A percentile compares a stretch with the other conserved stretches of the same genome.
Conservation (phyloP, 768 basidiomycete species). For the Phaffia tasmanica region DNA sequence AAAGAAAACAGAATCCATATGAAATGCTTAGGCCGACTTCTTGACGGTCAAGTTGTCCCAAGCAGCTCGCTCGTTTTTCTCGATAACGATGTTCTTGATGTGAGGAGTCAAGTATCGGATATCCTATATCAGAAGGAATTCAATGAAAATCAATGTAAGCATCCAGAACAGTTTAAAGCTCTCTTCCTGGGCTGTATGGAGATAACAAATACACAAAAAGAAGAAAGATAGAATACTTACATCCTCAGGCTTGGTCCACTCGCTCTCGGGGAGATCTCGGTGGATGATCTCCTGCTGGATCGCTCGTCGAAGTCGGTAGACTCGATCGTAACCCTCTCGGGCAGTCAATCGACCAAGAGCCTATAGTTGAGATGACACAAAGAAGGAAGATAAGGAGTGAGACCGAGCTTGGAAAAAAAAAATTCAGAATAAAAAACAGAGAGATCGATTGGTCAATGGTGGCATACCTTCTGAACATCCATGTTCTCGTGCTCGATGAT, state of each 20-base stretch:
- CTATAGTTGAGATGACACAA: slow-evolving; percentile 40
- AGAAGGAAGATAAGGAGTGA: neutral
- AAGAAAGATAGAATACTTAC: slow-evolving; percentile 42
- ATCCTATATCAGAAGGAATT: slow-evolving; percentile 49
- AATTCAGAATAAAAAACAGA: neutral
- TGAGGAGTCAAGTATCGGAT: slow-evolving; percentile 74
- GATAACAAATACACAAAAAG: slow-evolving; percentile 11
- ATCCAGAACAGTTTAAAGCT: neutral
- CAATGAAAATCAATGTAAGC: neutral
- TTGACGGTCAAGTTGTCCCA: slow-evolving; percentile 69
- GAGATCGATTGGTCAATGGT: neutral
- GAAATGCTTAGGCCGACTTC: neutral
- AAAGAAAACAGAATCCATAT: too few relatives aligned
- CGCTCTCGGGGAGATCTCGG: slow-evolving; percentile 61
- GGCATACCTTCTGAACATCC: slow-evolving; percentile 62
- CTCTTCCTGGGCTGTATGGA: neutral
- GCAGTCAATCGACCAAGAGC: slow-evolving; percentile 71
- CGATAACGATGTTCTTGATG: slow-evolving; percentile 58
- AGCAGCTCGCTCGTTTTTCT: slow-evolving; percentile 60
- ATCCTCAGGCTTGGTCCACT: slow-evolving; percentile 66
- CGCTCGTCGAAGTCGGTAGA: slow-evolving; percentile 75
- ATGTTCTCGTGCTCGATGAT: slow-evolving; percentile 70
- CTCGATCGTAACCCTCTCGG: slow-evolving; percentile 75
- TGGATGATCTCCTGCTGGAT: slow-evolving; percentile 70
- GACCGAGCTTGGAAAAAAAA: neutral